Base-by-base conservation (phyloP, 345 rosid species). In the Bruguiera parviflora region DNA sequence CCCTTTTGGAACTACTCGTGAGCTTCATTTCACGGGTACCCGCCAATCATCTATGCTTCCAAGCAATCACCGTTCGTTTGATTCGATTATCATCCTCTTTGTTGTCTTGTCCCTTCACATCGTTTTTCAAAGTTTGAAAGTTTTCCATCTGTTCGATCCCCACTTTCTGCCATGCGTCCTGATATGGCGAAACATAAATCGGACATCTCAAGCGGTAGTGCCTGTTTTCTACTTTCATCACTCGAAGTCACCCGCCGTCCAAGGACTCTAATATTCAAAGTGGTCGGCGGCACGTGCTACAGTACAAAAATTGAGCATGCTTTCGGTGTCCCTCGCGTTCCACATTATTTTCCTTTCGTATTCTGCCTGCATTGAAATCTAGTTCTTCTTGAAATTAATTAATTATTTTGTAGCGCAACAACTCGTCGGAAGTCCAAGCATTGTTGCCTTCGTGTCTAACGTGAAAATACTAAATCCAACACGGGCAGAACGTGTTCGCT, bases 31-130 rank as follows among this genome's bases (percentile, higher is more conserved):
- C 13, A 58, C 49, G 65, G 72, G 49, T 61, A n/a, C 43, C 68
- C 63, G 56, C 28, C 47, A 55, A 71, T 37, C 43, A 8, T 63
- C 58, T 64, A 63, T 64, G 52, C 61, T 56, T 24, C 66, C 10
- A 37, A 37, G 43, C 43, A 37, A 37, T 35, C 8, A 35, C 39
- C 39, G 6, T 35, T 35, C 39, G 39, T 35, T 61, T 18, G 56
- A 43, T 64, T 64, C 47, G 20, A 43, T 27, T 25, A 11, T 16
- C 55, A 46, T 28, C 31, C 31, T 24, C 20, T 22, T 5, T 5
- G 8, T 27, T 46, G 55, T 28, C 55, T 24, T 47, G 21, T 39
- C 32, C 29, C 43, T 43, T 27, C 13, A 6, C 19, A 47, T 24
- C 68, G 4, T 64, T 43, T 63, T 29, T 5, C 15, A 9, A 18